These are phyloP conservation scores for Taiozyma sp. DNA, from an alignment of 1,139 yeast genomes.

Conservation along the genomic window DNA sequence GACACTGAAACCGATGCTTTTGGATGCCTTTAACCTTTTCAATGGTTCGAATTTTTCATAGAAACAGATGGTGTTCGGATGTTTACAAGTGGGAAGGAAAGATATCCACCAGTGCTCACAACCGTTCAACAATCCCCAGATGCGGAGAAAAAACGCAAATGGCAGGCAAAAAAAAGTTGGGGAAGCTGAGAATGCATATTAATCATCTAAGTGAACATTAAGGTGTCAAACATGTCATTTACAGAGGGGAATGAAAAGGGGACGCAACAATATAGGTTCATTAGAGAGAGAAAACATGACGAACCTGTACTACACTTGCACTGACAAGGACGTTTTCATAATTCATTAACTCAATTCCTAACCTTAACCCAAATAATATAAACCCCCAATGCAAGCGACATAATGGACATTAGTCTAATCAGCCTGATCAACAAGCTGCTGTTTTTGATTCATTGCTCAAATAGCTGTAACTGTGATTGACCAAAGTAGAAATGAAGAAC, in stretches of 20 bases:
- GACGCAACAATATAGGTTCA: too few species aligned
- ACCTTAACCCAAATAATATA: neutral
- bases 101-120: neutral
- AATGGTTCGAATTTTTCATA: neutral
- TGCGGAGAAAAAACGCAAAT: neutral
- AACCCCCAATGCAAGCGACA: neutral
- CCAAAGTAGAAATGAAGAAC: neutral
- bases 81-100: neutral
- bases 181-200: neutral
- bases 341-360: neutral
- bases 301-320: neutral
- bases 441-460: neutral
- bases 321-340: neutral
- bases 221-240: too few species aligned
- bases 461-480: neutral
- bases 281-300: neutral
- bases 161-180: neutral
- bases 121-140: neutral
- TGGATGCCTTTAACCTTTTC: too few species aligned
- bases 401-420: neutral
- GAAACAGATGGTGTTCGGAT: neutral
- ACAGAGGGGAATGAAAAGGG: too few species aligned
- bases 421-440: neutral
- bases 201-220: too few species aligned
- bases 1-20: neutral